Base-by-base conservation (phyloP, 1,284 basidiomycete species). In the Melampsora occidentalis region DNA sequence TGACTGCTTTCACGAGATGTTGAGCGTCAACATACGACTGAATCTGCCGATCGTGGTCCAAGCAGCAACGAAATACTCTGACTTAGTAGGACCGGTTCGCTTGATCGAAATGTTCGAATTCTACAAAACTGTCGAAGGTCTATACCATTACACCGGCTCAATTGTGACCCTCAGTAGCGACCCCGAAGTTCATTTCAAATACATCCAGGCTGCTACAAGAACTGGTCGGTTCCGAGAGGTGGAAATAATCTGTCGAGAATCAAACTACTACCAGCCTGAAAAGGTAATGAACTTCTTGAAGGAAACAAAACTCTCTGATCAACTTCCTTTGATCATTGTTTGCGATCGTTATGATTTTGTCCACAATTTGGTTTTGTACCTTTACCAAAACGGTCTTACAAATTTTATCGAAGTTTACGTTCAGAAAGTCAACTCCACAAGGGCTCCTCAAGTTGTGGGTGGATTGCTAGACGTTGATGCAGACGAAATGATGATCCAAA, bases 271-370 rank as follows among this genome's bases (percentile, higher is more conserved):
- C 88, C 97, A 97, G 84, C 93, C 97, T 1, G 97, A 99, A 86
- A 99, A 99, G 85, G 97, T 99, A 87, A 99, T 99, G 88, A 99
- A 99, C 86, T 99, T 97, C 90, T 48, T 78, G 31, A 85, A 85
- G 80, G 97, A 99, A 83, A 96, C 96, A 81, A 97, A 97, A 83
- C 90, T 99, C 51, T 85, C 90, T 62, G 97, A 99, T 84, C 97
- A 99, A 84, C 89, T 99, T 49, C 97, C 97, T 16, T 90, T 99
- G 81, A 99, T 99, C 87, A 99, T 99, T 80, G 97, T 99, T 81
- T 99, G 97, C 88, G 97, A 99, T 85, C 94, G 97, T 51, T 99
- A 99, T 87, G 95, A 98, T 87, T 99, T 98, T 83, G 97, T 99
- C 12, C 97, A 99, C 84, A 97, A 99, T 82, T 89, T 99, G 77